Evolutionary conservation across 179 eudicot species (phyloP).

Genomic region (Beta corolliflora): DNA sequence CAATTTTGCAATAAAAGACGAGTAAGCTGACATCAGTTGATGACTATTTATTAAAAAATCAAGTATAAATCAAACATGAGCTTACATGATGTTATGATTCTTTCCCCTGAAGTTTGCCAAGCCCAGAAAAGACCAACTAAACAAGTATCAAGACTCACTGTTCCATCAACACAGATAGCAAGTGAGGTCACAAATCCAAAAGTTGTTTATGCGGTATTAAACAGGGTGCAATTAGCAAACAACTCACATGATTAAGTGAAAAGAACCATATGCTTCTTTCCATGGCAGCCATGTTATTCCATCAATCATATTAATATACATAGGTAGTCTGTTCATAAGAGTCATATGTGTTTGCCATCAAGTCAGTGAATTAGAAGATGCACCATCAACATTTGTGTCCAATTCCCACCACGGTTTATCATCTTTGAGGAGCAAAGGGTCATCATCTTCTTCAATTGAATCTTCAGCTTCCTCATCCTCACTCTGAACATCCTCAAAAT

Average conservation of each 20-base stretch:
- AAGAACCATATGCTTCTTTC: not conserved
- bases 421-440: constrained; percentile 24
- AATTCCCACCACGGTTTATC: constrained; percentile 69
- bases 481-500: constrained; percentile 30
- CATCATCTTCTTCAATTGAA: constrained; percentile 20
- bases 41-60: not conserved
- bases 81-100: not conserved
- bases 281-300: not conserved
- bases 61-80: not conserved
- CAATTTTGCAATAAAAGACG: not conserved
- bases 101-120: not conserved
- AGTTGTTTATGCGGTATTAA: not conserved
- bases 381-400: constrained; percentile 37
- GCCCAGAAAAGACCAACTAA: not conserved
- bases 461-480: constrained; percentile 36
- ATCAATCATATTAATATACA: not conserved
- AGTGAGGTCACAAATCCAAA: too few species aligned
- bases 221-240: not conserved
- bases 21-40: not conserved
- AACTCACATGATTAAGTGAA: constrained; percentile 5
- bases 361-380: constrained; percentile 19
- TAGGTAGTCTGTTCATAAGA: not conserved
- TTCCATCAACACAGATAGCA: not conserved
- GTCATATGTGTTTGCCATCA: not conserved
- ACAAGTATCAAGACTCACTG: not conserved